Conservation (phyloP, 2,329 filamentous ascomycete genomes). For the Cytospora piceicola region DNA sequence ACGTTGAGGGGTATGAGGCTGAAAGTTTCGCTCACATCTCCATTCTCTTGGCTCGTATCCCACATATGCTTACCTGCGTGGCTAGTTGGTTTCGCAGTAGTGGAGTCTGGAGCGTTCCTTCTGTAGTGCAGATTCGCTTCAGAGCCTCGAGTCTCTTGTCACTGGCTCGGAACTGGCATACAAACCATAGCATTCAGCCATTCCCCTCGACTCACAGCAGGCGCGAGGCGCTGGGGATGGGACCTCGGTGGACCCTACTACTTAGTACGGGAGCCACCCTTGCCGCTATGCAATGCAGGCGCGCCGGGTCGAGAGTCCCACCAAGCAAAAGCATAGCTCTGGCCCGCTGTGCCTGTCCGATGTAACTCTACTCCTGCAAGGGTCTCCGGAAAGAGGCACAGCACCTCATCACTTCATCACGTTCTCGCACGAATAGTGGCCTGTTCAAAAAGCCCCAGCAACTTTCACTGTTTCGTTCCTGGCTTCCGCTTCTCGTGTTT, state of each 20-base stretch:
- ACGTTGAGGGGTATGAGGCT: conserved; percentile 5
- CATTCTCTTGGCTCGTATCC: conserved; percentile 16
- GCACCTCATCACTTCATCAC: background rate
- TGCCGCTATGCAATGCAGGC: conserved; percentile 19
- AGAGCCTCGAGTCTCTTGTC: conserved; percentile 12
- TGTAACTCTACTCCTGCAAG: conserved; percentile 13
- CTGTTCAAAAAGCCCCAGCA: conserved; percentile 12
- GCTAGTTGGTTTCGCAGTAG: conserved; percentile 17
- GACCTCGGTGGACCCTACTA: background rate
- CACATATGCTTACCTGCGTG: conserved; percentile 6
- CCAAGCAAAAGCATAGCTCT: conserved; percentile 16
- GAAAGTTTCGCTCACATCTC: conserved; percentile 5
- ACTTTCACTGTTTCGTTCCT: background rate
- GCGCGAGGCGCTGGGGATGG: conserved; percentile 12
- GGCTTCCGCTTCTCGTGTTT: conserved; percentile 2
- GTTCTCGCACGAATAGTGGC: conserved; percentile 13
- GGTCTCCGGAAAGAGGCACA: conserved; percentile 2
- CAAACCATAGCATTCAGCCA: too few species aligned
- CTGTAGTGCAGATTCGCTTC: conserved; percentile 5
- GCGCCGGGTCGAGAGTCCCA: conserved; percentile 8
- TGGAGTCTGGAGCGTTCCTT: conserved; percentile 18
- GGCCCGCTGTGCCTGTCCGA: conserved; percentile 23
- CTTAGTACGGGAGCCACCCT: conserved; percentile 12
- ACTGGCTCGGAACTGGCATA: conserved; percentile 2
- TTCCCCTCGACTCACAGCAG: conserved; percentile 19